Conservation (phyloP, 768 basidiomycete genomes). For the Macrocybe gigantea region DNA sequence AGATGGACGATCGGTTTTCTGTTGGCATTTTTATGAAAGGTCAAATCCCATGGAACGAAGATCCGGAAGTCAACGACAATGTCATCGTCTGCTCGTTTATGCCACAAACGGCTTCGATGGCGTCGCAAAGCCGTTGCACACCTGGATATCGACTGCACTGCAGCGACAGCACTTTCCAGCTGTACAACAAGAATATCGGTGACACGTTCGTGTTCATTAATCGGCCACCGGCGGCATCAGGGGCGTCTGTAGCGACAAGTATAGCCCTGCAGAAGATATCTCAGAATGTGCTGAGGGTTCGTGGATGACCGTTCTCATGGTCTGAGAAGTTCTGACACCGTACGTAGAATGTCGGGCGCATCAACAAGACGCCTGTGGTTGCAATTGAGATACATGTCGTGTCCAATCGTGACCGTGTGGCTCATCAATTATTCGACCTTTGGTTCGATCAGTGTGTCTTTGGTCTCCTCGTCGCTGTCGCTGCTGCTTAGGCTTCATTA, state of each 20-base stretch:
- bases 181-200: conserved; percentile 45
- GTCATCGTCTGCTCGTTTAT: conserved; percentile 61
- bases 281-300: conserved; percentile 41
- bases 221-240: conserved; percentile 38
- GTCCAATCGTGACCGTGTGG: conserved; percentile 60
- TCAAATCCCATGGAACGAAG: conserved; percentile 50
- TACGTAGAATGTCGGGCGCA: conserved; percentile 52
- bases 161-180: conserved; percentile 48
- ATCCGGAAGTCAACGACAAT: conserved; percentile 51
- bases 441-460: conserved; percentile 59
- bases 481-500: conserved; percentile 10
- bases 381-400: conserved; percentile 64
- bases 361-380: conserved; percentile 44
- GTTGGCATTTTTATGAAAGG: conserved; percentile 62
- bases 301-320: conserved; percentile 4
- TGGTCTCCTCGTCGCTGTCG: not conserved
- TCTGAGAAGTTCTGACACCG: not conserved
- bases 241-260: conserved; percentile 45
- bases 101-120: conserved; percentile 40
- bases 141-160: conserved; percentile 52
- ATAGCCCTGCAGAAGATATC: conserved; percentile 64
- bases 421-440: conserved; percentile 62
- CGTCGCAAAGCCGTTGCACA: conserved; percentile 45
- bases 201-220: conserved; percentile 59
- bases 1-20: conserved; percentile 60